Evolutionary conservation across 23 red algal genomes (phyloP).

Genomic region (Gracilaria domingensis): DNA sequence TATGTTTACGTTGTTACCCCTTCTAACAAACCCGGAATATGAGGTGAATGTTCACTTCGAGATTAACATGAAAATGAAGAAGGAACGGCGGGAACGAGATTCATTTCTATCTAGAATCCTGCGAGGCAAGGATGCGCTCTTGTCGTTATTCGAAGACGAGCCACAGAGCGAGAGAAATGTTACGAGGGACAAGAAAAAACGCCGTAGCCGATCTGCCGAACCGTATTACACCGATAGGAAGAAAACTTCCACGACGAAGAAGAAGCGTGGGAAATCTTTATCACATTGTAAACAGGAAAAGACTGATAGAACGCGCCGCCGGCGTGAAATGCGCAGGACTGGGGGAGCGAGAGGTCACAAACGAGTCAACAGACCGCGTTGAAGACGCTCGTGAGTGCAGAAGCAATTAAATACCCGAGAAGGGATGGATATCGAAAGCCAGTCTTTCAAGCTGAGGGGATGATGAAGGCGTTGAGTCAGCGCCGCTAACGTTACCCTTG

Average conservation of each 20-base stretch:
- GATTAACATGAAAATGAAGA: slow-evolving; percentile 61
- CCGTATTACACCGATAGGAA: not conserved
- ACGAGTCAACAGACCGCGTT: not conserved
- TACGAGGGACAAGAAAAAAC: not conserved
- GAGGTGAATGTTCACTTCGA: slow-evolving; percentile 42
- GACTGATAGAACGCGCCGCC: not conserved
- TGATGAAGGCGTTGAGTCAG: no score
- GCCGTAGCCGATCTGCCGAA: not conserved
- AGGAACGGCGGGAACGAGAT: slow-evolving; percentile 5
- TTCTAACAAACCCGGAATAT: slow-evolving; percentile 14
- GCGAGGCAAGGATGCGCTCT: not conserved
- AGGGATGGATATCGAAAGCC: not conserved
- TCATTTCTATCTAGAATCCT: slow-evolving; percentile 4
- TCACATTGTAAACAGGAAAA: not conserved
- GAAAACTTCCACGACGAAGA: not conserved
- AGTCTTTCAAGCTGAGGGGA: not conserved
- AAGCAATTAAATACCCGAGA: not conserved
- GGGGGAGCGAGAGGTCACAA: not conserved
- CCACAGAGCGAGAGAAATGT: not conserved
- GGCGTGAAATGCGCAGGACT: not conserved
- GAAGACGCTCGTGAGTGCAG: not conserved
- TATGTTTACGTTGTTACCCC: slow-evolving; percentile 34
- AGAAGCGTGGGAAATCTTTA: not conserved
- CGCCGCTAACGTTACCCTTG: no score
- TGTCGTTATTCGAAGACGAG: not conserved